A percentile compares a stretch with the other conserved stretches of the same genome.
Evolutionary conservation across 768 basidiomycete species (phyloP).

Genomic region (Pleurotus djamor): DNA sequence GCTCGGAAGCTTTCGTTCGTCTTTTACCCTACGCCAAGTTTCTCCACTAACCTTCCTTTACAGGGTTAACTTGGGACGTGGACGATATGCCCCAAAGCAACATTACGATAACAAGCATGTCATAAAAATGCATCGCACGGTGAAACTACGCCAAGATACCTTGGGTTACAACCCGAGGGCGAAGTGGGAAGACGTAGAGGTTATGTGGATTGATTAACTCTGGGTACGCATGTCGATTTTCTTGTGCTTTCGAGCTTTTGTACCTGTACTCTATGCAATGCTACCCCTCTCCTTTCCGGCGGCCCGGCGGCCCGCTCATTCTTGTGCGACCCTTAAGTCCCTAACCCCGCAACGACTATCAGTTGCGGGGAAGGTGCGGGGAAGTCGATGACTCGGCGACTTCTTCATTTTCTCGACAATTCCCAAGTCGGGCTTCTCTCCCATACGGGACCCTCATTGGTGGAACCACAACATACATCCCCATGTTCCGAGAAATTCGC

Average conservation of each 20-base stretch:
- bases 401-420: not conserved
- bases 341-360: not conserved
- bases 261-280: not conserved
- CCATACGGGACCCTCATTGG: not conserved
- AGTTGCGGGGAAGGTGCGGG: constrained; percentile 2
- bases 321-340: not conserved
- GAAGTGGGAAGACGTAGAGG: constrained; percentile 13
- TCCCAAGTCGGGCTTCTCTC: not conserved
- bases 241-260: not conserved
- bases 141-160: constrained; percentile 20
- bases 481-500: not conserved
- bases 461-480: not conserved
- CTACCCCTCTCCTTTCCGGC: not conserved
- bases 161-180: constrained; percentile 26
- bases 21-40: not conserved
- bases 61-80: not conserved
- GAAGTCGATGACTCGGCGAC: not conserved
- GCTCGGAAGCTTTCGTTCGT: constrained; percentile 32
- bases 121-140: constrained; percentile 18
- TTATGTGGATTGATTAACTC: constrained; percentile 17
- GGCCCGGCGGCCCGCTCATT: not conserved
- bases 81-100: constrained; percentile 4
- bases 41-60: not conserved
- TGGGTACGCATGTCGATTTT: constrained; percentile 6
- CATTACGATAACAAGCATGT: constrained; percentile 6